Base-by-base conservation (phyloP, 805 yeast species). In the Wickerhamiella cacticola region DNA sequence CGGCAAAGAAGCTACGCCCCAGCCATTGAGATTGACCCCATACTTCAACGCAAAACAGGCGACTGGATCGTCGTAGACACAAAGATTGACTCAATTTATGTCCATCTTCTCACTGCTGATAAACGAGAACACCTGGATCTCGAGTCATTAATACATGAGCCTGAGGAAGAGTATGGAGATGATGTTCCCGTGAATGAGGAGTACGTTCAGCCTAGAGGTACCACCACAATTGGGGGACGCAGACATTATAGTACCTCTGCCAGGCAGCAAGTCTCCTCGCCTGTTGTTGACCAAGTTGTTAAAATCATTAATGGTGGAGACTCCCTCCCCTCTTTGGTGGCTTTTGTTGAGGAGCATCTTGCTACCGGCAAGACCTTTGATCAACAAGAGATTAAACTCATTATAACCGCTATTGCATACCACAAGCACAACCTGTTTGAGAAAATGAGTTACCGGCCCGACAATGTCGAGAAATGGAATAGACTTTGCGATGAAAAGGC, bases 61-160 rank as follows among this genome's bases (percentile, higher is more conserved):
- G 74, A 83, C 22, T 88, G 97, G 97, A 77, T 84, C 19, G 76
- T 84, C 74, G 68, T 87, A 42, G 86, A 85, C 56, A 73, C 85
- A 43, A 68, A 71, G 23, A 63, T 74, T 2, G 81, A 79, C 51
- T 76, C 76, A 33, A 73, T 86, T 3, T 74, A 70, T 48, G 71
- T 88, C 26, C 95, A 88, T 63, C 63, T 88, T 15, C 64, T 88
- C 57, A 84, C 95, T 0, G 69, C 71, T 3, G 79, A 77, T 35
- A 75, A 89, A 61, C 70, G 96, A 50, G 60, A 63, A 15, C 79
- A 75, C 50, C 65, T 89, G 53, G 77, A 83, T 56, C 69, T 88
- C 85, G 80, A 44, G 19, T 16, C 35, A 3, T 8, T 35, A 21
- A 19, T 10, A 10, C 53, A 56, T 21, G 54, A 55, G 34, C 28